Evolutionary conservation across 805 yeast genomes (phyloP).

Genomic region (Kodamaea sagamina): DNA sequence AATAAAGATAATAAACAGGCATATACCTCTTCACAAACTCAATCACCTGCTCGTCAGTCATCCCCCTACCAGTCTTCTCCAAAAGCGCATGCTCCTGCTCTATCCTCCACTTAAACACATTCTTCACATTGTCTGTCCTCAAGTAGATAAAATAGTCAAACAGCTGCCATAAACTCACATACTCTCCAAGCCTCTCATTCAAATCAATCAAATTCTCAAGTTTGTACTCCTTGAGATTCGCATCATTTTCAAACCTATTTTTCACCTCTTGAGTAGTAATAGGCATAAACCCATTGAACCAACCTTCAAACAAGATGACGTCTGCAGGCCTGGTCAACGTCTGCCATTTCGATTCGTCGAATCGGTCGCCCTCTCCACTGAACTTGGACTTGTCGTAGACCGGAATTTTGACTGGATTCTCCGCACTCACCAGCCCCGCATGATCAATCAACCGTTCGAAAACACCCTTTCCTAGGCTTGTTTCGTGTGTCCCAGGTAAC

Average conservation of each 20-base stretch:
- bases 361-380: slow-evolving; percentile 80
- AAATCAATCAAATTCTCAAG: slow-evolving; percentile 39
- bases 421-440: slow-evolving; percentile 4
- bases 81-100: slow-evolving; percentile 73
- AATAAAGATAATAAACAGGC: slow-evolving; percentile 81
- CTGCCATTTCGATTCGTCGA: slow-evolving; percentile 41
- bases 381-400: slow-evolving; percentile 73
- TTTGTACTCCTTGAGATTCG: slow-evolving; percentile 23
- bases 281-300: slow-evolving; percentile 80
- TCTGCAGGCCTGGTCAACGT: slow-evolving; percentile 45
- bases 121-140: slow-evolving; percentile 56
- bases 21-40: slow-evolving; percentile 78
- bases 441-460: slow-evolving; percentile 33
- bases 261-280: slow-evolving; percentile 24
- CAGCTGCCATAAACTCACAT: slow-evolving; percentile 55
- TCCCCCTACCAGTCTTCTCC: slow-evolving; percentile 59
- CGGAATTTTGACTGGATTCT: slow-evolving; percentile 50
- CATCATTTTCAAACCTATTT: slow-evolving; percentile 21
- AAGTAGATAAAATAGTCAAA: slow-evolving; percentile 64
- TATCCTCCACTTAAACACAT: slow-evolving; percentile 77
- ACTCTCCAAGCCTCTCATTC: slow-evolving; percentile 53
- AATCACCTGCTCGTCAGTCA: slow-evolving; percentile 72
- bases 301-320: slow-evolving; percentile 83
- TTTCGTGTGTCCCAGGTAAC: slow-evolving; percentile 91
- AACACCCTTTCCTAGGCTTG: slow-evolving; percentile 42